Conservation (phyloP, 805 yeast genomes). For the Saturnispora hagleri region DNA sequence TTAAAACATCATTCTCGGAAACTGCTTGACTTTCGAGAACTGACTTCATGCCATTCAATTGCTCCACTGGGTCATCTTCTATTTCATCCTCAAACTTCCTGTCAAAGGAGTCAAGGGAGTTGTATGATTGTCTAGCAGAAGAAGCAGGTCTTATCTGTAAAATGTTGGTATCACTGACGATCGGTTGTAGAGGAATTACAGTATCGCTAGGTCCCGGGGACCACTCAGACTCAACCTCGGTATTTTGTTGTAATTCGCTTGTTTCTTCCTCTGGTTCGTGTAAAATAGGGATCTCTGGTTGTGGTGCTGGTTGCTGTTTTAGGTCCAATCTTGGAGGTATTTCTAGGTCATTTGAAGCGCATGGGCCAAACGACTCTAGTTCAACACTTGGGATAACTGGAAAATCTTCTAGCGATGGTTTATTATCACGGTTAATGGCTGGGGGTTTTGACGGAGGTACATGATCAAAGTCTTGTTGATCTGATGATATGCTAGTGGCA, state of each 20-base stretch:
- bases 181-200: neutral
- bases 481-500: neutral
- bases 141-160: neutral
- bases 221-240: neutral
- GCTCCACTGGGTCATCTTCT: slow-evolving; percentile 10
- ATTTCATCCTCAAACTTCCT: slow-evolving; percentile 6
- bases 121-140: neutral
- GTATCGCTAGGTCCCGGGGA: neutral
- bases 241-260: neutral
- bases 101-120: slow-evolving; percentile 13
- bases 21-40: neutral
- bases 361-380: neutral
- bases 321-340: neutral
- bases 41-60: slow-evolving; percentile 5
- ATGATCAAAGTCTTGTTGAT: neutral
- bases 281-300: neutral
- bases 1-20: neutral
- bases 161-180: neutral
- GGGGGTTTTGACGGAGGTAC: neutral
- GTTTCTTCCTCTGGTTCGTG: neutral
- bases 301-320: neutral
- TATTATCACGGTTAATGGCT: neutral
- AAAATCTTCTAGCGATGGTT: neutral
- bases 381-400: neutral
- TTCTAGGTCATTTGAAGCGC: neutral